phyloP scores from a whole-genome alignment of 1,139 yeast species.

The Blastobotrys elegans region DNA sequence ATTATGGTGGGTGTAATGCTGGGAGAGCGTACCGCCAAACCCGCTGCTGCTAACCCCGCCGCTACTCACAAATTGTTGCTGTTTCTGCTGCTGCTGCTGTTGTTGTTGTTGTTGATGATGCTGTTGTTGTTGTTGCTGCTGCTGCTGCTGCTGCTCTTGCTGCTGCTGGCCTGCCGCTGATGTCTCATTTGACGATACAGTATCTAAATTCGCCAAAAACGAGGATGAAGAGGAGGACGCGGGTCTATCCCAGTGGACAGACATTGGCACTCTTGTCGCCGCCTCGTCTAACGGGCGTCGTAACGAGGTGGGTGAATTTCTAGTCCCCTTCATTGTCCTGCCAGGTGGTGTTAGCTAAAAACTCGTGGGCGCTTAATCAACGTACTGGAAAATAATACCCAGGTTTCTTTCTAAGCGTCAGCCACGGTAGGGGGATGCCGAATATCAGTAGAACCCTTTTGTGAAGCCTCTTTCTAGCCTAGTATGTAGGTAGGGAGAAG shows the following conservation, averaged over 20 bases:
- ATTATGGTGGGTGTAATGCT: not conserved
- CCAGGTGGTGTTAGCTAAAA: too few species aligned
- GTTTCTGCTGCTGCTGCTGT: not conserved
- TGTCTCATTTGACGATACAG: not conserved
- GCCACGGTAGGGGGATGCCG: too few species aligned
- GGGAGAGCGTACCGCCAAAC: not conserved
- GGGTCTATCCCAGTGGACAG: constrained; percentile 11
- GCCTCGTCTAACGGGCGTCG: not conserved
- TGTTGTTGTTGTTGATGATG: too few species aligned
- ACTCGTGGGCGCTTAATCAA: too few species aligned
- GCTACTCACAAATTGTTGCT: too few species aligned
- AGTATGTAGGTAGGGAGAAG: too few species aligned
- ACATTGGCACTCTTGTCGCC: not conserved
- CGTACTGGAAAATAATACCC: too few species aligned
- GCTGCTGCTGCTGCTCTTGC: not conserved
- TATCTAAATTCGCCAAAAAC: constrained; percentile 6
- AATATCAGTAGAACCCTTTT: too few species aligned
- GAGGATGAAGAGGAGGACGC: constrained; percentile 11
- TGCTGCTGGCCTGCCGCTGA: not conserved
- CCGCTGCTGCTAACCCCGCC: too few species aligned
- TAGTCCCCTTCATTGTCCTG: not conserved
- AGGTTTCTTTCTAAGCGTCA: too few species aligned
- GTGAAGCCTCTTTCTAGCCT: too few species aligned
- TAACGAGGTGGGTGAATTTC: not conserved
- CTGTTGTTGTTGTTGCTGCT: too few species aligned